phyloP scores from a whole-genome alignment of 2,329 filamentous ascomycete species.

The Cytospora paraplurivora region DNA sequence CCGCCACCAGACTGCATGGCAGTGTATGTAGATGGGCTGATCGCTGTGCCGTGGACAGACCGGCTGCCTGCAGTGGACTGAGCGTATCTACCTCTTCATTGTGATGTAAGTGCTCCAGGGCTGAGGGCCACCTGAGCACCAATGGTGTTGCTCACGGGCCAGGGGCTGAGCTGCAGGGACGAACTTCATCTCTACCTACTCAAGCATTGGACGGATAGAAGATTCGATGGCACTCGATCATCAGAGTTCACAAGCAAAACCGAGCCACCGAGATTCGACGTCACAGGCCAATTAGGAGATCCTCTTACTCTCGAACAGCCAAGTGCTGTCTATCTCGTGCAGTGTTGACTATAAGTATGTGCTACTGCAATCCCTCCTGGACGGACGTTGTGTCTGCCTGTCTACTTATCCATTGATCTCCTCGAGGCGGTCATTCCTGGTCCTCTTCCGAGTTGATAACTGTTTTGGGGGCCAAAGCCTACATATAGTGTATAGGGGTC shows the following conservation, averaged over 20 bases:
- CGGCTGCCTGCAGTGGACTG: background rate
- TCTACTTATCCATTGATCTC: no score
- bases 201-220: background rate
- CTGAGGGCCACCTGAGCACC: background rate
- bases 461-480: background rate
- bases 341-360: no score
- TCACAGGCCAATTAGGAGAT: background rate
- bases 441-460: no score
- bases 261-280: background rate
- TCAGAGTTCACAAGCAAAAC: background rate
- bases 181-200: background rate
- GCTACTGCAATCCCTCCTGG: no score
- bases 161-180: background rate
- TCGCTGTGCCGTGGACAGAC: background rate
- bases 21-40: background rate
- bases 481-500: background rate
- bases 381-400: no score
- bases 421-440: no score
- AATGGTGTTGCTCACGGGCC: background rate
- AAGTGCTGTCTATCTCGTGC: background rate
- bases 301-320: background rate
- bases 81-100: conserved; percentile 8
- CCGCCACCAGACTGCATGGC: no score
- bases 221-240: background rate
- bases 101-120: conserved; percentile 18